phyloP scores from a whole-genome alignment of 2,329 filamentous ascomycete species.

The Pseudomassariella vexata region DNA sequence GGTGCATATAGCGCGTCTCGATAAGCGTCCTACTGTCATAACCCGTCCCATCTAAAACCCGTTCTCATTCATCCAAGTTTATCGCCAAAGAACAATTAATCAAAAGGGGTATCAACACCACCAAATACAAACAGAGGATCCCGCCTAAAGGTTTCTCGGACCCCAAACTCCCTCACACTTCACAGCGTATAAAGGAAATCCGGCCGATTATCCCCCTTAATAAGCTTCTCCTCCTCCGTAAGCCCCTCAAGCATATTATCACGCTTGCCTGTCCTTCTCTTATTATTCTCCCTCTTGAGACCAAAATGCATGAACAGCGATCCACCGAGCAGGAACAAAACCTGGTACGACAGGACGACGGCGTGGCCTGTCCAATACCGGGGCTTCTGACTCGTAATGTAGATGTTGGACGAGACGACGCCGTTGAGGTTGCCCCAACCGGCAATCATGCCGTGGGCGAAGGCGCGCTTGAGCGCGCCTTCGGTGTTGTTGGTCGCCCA shows the following conservation, averaged over 20 bases:
- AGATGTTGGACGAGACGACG: constrained; percentile 78
- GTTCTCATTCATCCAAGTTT: too few species aligned
- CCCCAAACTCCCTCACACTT: too few species aligned
- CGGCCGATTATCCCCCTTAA: constrained; percentile 7
- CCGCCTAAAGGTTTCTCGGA: too few species aligned
- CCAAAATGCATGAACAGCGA: constrained; percentile 7
- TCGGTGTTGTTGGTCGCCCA: constrained; percentile 88
- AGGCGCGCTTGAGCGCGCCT: constrained; percentile 84
- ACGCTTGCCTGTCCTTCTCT: constrained; percentile 1
- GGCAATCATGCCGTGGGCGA: constrained; percentile 81
- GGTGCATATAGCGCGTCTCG: too few species aligned
- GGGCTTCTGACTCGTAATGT: constrained; percentile 51
- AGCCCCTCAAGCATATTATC: constrained; percentile 6
- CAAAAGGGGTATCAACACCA: too few species aligned
- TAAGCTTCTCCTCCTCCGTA: constrained; percentile 6
- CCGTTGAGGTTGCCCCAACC: constrained; percentile 92
- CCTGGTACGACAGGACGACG: constrained; percentile 52
- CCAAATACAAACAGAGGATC: too few species aligned
- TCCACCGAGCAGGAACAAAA: constrained; percentile 7
- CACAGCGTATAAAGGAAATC: constrained; percentile 8
- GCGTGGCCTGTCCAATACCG: constrained; percentile 69
- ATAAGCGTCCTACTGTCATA: too few species aligned
- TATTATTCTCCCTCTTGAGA: constrained; percentile 6
- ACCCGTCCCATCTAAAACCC: too few species aligned
- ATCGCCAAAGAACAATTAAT: too few species aligned